Evolutionary conservation across 129 eudicot genomes (phyloP).

Genomic region (Helichrysum umbraculigerum): DNA sequence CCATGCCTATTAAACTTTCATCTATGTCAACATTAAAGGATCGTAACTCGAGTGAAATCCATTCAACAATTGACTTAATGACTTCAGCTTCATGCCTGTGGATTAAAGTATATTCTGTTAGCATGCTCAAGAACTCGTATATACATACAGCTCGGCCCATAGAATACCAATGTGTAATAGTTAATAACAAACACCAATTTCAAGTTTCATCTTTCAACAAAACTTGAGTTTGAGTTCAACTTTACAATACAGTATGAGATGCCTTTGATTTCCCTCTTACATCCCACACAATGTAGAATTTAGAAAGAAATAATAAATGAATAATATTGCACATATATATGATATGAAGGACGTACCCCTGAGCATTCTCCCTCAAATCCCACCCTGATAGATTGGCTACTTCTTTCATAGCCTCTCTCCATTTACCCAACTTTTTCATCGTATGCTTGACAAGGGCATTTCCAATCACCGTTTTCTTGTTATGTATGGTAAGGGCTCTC

Average conservation of each 20-base stretch:
- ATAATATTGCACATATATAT: too few relatives aligned
- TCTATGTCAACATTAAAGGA: background rate
- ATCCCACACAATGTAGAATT: too few relatives aligned
- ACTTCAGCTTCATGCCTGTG: slow-evolving; percentile 2
- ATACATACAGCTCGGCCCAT: background rate
- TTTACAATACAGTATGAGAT: too few relatives aligned
- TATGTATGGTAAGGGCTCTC: background rate
- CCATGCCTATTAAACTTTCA: slow-evolving; percentile 8
- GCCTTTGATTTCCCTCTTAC: too few relatives aligned
- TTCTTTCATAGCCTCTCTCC: too few relatives aligned
- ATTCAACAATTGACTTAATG: background rate
- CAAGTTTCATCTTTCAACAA: too few relatives aligned
- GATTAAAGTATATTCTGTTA: background rate
- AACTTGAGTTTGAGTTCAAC: too few relatives aligned
- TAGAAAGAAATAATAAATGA: too few relatives aligned
- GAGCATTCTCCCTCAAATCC: background rate
- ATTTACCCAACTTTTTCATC: background rate
- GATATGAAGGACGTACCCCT: background rate
- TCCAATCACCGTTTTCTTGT: background rate
- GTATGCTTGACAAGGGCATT: background rate
- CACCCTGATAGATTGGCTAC: too few relatives aligned
- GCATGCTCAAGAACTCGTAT: slow-evolving; percentile 1
- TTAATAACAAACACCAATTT: too few relatives aligned
- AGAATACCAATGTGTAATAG: background rate
- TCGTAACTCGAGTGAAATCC: slow-evolving; percentile 6